Conservation (phyloP, 2,329 filamentous ascomycete species). For the Stemphylium vesicarium region DNA sequence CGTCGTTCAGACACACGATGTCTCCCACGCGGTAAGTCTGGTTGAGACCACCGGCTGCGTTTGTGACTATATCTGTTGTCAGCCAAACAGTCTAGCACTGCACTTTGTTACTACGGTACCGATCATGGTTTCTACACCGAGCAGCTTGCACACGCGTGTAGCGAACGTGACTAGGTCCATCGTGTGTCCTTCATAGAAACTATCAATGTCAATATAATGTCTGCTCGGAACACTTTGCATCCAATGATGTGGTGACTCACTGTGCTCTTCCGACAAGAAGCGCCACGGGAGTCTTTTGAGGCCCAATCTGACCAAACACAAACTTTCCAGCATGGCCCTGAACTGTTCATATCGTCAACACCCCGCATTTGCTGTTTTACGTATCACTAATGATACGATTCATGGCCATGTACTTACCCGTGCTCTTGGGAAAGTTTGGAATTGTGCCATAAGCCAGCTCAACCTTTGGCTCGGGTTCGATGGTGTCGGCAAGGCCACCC, state of each 20-base stretch:
- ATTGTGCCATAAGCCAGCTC: conserved; percentile 65
- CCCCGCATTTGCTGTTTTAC: not conserved
- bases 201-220: conserved; percentile 39
- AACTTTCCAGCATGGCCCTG: conserved; percentile 69
- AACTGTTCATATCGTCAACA: conserved; percentile 43
- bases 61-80: conserved; percentile 60
- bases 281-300: conserved; percentile 61
- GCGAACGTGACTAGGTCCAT: conserved; percentile 69
- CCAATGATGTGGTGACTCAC: conserved; percentile 52
- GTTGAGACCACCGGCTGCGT: conserved; percentile 70
- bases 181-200: conserved; percentile 72
- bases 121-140: conserved; percentile 66
- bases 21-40: conserved; percentile 69
- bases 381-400: too few relatives aligned
- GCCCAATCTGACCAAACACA: conserved; percentile 66
- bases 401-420: conserved; percentile 54
- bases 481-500: conserved; percentile 64
- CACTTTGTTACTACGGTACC: conserved; percentile 44
- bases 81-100: conserved; percentile 12
- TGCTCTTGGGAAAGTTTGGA: conserved; percentile 66
- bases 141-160: conserved; percentile 66
- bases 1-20: conserved; percentile 69
- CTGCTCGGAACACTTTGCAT: not conserved
- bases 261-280: conserved; percentile 70
- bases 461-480: conserved; percentile 57